Percentiles rank a stretch among this genome's conserved stretches.
Conservation (phyloP, 1,139 yeast genomes). For the Nakaseomyces nivariensis region DNA sequence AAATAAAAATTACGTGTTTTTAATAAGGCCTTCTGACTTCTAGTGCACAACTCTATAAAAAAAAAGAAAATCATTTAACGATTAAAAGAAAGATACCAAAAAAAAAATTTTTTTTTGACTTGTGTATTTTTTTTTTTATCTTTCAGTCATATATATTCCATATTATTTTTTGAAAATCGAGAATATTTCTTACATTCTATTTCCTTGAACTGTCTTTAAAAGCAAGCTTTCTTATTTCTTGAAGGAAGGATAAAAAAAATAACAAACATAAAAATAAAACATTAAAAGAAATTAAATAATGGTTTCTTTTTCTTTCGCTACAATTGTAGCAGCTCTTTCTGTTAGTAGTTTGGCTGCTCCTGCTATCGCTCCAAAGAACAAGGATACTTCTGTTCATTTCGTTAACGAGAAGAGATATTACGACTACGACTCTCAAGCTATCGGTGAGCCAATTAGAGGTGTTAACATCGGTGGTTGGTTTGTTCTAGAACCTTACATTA, state of each 20-base stretch:
- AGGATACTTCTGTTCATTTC: constrained; percentile 1
- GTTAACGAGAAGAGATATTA: constrained; percentile 18
- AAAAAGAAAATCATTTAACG: too few species aligned
- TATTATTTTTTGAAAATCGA: background rate
- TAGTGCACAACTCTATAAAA: too few species aligned
- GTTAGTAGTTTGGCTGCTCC: constrained; percentile 2
- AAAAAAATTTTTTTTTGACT: too few species aligned
- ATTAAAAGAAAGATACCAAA: too few species aligned
- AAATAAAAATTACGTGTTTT: too few species aligned
- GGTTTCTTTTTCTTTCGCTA: constrained; percentile 3
- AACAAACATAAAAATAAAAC: background rate
- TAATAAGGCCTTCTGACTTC: too few species aligned
- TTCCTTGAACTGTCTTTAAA: too few species aligned
- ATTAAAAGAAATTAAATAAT: background rate
- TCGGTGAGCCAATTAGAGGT: constrained; percentile 43
- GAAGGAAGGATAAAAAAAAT: too few species aligned
- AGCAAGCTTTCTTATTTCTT: too few species aligned
- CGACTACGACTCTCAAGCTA: constrained; percentile 15
- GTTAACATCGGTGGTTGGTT: constrained; percentile 92
- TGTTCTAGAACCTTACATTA: constrained; percentile 77
- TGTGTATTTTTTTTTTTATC: too few species aligned
- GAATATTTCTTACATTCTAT: background rate
- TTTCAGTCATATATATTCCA: background rate
- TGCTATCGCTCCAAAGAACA: constrained; percentile 2
- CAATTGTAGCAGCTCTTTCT: constrained; percentile 3